phyloP scores from a whole-genome alignment of 305 asterid genomes.

The Rubia balearica region DNA sequence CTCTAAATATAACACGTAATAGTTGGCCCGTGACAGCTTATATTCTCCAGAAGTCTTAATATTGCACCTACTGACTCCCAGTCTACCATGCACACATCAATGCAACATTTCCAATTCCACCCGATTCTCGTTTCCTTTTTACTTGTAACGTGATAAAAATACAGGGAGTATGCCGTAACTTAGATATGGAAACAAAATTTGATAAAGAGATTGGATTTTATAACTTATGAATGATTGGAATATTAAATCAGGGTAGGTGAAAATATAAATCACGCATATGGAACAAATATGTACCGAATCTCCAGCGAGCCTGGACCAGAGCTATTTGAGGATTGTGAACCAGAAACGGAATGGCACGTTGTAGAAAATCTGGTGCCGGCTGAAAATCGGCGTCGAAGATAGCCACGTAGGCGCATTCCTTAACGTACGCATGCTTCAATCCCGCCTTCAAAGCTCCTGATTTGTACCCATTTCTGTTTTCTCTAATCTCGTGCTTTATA shows the following conservation, averaged over 20 bases:
- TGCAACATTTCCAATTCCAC: neutral
- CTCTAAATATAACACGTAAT: slow-evolving; percentile 17
- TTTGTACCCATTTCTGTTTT: slow-evolving; percentile 82
- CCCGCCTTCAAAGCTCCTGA: slow-evolving; percentile 87
- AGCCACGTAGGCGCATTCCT: slow-evolving; percentile 68
- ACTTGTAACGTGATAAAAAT: neutral
- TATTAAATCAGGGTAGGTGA: neutral
- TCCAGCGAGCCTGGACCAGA: slow-evolving; percentile 93
- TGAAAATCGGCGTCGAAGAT: slow-evolving; percentile 90
- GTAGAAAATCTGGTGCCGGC: slow-evolving; percentile 81
- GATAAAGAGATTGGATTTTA: too few relatives aligned
- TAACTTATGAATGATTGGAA: neutral
- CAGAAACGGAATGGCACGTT: slow-evolving; percentile 64
- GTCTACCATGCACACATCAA: too few relatives aligned
- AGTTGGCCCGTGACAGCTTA: slow-evolving; percentile 23
- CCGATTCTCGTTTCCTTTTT: neutral
- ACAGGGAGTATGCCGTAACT: too few relatives aligned
- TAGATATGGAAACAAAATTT: too few relatives aligned
- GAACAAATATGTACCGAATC: slow-evolving; percentile 45
- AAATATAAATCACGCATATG: neutral
- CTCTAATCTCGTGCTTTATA: slow-evolving; percentile 72
- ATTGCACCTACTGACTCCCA: slow-evolving; percentile 16
- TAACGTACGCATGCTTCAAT: slow-evolving; percentile 52
- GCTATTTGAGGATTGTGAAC: slow-evolving; percentile 68
- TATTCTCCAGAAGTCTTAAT: slow-evolving; percentile 14